A percentile compares a stretch with the other conserved stretches of the same genome.
Conservation (phyloP, 2,329 filamentous ascomycete species). For the Penicillium sp. region DNA sequence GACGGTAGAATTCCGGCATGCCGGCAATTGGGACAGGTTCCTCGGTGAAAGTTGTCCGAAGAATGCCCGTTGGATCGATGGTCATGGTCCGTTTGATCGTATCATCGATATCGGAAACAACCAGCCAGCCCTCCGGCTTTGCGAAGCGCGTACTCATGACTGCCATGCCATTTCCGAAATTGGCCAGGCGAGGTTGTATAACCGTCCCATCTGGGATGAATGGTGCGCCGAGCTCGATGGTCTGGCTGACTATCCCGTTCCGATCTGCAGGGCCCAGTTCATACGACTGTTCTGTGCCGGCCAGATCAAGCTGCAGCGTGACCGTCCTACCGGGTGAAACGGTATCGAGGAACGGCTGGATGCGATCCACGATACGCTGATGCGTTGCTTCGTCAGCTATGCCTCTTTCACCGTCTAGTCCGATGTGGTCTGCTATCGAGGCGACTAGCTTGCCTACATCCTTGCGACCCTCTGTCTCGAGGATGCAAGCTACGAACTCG, state of each 20-base stretch:
- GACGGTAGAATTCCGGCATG: slow-evolving; percentile 81
- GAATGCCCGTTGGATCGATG: slow-evolving; percentile 74
- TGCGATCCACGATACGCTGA: slow-evolving; percentile 59
- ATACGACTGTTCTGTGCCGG: slow-evolving; percentile 41
- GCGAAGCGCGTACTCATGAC: slow-evolving; percentile 73
- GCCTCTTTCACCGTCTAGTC: slow-evolving; percentile 60
- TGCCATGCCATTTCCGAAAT: slow-evolving; percentile 41
- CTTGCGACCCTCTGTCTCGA: slow-evolving; percentile 69
- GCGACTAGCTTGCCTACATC: slow-evolving; percentile 68
- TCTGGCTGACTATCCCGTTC: slow-evolving; percentile 71
- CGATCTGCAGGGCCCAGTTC: slow-evolving; percentile 69
- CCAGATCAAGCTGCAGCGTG: slow-evolving; percentile 62
- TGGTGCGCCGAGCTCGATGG: slow-evolving; percentile 52
- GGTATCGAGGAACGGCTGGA: slow-evolving; percentile 72
- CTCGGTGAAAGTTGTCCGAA: slow-evolving; percentile 81
- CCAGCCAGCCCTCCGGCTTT: slow-evolving; percentile 74
- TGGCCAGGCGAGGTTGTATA: slow-evolving; percentile 36
- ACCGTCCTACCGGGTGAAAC: slow-evolving; percentile 71
- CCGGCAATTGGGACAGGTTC: slow-evolving; percentile 69
- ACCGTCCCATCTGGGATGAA: slow-evolving; percentile 51
- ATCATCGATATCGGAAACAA: slow-evolving; percentile 91
- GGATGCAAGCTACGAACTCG: slow-evolving; percentile 81
- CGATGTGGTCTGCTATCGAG: slow-evolving; percentile 68
- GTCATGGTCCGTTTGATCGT: slow-evolving; percentile 92
- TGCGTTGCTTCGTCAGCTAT: slow-evolving; percentile 53